Percentiles rank a stretch among this genome's conserved stretches.
These are phyloP conservation scores for Phaeosphaeria sp. DNA, from an alignment of 2,329 filamentous ascomycete genomes.

Conservation along the genomic window DNA sequence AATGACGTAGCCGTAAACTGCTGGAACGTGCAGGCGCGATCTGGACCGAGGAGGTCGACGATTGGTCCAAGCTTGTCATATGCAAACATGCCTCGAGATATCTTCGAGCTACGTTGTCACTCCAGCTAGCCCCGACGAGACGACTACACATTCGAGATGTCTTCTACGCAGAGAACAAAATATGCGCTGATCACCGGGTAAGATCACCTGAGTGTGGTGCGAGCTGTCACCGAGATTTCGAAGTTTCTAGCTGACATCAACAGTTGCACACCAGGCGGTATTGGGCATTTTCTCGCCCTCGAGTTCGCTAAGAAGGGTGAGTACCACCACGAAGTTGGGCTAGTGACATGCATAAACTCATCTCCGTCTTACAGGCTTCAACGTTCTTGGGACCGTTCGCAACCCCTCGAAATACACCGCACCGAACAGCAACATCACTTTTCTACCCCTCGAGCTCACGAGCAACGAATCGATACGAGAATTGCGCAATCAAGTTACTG, in stretches of 20 bases:
- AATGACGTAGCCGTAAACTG: background rate
- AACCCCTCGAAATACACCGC: conserved; percentile 58
- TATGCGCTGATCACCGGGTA: conserved; percentile 50
- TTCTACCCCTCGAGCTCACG: conserved; percentile 62
- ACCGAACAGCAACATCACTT: conserved; percentile 60
- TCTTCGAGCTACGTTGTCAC: background rate
- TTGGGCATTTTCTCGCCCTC: conserved; percentile 64
- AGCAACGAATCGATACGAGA: conserved; percentile 56
- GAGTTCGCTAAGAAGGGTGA: conserved; percentile 60
- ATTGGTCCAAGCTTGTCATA: background rate
- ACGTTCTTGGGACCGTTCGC: conserved; percentile 66
- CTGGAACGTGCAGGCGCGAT: background rate
- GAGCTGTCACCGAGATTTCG: background rate
- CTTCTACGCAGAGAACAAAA: conserved; percentile 21
- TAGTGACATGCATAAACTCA: background rate
- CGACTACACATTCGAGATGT: conserved; percentile 12
- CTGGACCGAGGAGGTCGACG: background rate
- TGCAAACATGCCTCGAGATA: background rate
- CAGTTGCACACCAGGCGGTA: conserved; percentile 62
- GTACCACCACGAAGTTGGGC: background rate
- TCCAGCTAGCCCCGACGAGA: background rate
- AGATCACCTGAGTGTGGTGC: conserved; percentile 1
- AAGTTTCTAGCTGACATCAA: conserved; percentile 15
- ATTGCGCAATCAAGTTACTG: conserved; percentile 50
- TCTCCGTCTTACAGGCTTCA: conserved; percentile 48